These are phyloP conservation scores for Xylariomycetidae sp. DNA, from an alignment of 2,329 filamentous ascomycete species.

Conservation along the genomic window DNA sequence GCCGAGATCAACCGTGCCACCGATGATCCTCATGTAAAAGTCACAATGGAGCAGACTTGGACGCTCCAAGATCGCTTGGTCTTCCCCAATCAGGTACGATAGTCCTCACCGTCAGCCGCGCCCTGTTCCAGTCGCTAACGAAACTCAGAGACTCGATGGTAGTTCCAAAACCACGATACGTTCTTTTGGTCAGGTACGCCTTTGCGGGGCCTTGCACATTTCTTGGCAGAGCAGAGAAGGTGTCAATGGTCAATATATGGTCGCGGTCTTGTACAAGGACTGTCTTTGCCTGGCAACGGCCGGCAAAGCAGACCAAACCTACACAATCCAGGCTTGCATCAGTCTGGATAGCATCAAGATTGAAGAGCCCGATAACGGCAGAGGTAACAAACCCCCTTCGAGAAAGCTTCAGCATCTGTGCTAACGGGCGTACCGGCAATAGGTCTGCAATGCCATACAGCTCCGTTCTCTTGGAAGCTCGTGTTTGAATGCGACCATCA, in stretches of 20 bases:
- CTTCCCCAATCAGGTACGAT: conserved; percentile 63
- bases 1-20: conserved; percentile 80
- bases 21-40: conserved; percentile 64
- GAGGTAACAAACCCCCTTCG: conserved; percentile 43
- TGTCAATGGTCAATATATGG: conserved; percentile 73
- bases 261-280: conserved; percentile 76
- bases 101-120: not conserved
- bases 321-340: conserved; percentile 71
- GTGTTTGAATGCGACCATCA: conserved; percentile 72
- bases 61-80: conserved; percentile 74
- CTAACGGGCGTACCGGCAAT: conserved; percentile 9
- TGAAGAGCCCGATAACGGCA: conserved; percentile 68
- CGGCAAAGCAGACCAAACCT: conserved; percentile 57
- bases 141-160: conserved; percentile 41
- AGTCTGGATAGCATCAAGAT: conserved; percentile 58
- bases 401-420: conserved; percentile 1
- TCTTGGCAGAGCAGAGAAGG: conserved; percentile 69
- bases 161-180: conserved; percentile 62
- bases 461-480: conserved; percentile 86
- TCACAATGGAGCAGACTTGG: conserved; percentile 74
- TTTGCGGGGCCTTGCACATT: conserved; percentile 79
- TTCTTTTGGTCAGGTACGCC: conserved; percentile 69
- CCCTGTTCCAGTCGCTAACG: conserved; percentile 13
- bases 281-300: conserved; percentile 70
- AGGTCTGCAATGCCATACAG: conserved; percentile 85